Evolutionary conservation across 1,284 basidiomycete genomes (phyloP), one percentile per base, ranked within the genome.

Genomic region (Inonotus hispidus): DNA sequence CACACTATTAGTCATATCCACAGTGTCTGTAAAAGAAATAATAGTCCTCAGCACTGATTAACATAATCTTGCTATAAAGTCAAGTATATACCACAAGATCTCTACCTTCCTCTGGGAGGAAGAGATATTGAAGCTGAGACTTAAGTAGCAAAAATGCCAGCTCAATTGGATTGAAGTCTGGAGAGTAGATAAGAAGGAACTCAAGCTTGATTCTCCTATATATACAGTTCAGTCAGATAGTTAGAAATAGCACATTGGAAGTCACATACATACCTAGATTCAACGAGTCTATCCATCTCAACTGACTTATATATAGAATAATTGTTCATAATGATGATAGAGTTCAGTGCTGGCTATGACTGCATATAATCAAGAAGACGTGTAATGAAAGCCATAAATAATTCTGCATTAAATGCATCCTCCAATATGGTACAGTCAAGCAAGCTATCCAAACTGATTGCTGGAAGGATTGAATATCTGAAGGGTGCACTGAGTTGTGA

Each of bases 301-400:
- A 45, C 21, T 16, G 13, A 3, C 41, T 73, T 68, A 57, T 74
- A 72, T 35, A 74, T 73, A 0, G 64, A 37, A 43, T 68, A 71
- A 62, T 75, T 74, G 59, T 75, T 73, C 69, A 75, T 70, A 3
- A 75, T 58, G 53, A 74, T 66, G 0, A 74, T 70, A 32, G 69
- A 71, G 37, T 70, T 70, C 0, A 64, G 66, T 1, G 11, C 56
- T 1, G 69, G 69, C 27, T 54, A 74, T 10, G 66, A 67, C 3
- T 73, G 61, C 73, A 74, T 75, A 1, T 62, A 56, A 2, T 66
- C 63, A 4, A 75, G 62, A 2, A 74, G 66, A 13, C 65, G 67
- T 8, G 66, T 59, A 49, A 75, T 68, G 57, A 73, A 75, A 5
- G 45, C 14, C 7, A 8, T n/a, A 61, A 74, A 74, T 1, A 25